phyloP scores from a whole-genome alignment of 140 eudicot genomes.

The Bidens hawaiensis region DNA sequence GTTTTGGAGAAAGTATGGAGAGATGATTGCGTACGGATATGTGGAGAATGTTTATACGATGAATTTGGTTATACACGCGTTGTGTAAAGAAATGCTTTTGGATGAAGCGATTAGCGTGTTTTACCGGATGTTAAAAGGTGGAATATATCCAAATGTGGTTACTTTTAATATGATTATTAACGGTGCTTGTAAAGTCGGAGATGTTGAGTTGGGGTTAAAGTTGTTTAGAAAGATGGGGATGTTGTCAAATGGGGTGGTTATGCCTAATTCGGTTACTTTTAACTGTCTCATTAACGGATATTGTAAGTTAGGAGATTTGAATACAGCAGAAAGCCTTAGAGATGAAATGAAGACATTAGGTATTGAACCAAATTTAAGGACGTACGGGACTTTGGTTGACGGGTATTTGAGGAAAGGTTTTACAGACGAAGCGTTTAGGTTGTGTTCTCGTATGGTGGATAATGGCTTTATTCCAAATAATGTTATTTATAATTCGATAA shows the following conservation, averaged over 20 bases:
- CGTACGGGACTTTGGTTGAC: conserved; percentile 51
- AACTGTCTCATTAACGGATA: conserved; percentile 57
- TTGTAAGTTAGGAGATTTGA: conserved; percentile 48
- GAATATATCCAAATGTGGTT: conserved; percentile 58
- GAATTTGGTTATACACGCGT: conserved; percentile 50
- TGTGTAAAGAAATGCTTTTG: conserved; percentile 46
- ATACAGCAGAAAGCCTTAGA: conserved; percentile 33
- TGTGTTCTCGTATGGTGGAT: conserved; percentile 55
- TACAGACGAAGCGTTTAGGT: conserved; percentile 43
- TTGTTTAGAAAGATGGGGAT: conserved; percentile 45
- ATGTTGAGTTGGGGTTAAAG: conserved; percentile 40
- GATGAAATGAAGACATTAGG: conserved; percentile 33
- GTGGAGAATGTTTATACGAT: conserved; percentile 55
- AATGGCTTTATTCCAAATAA: conserved; percentile 44
- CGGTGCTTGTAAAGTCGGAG: conserved; percentile 49
- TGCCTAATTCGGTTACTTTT: conserved; percentile 43
- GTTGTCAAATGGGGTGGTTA: conserved; percentile 40
- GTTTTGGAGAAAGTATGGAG: conserved; percentile 49
- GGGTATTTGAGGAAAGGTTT: conserved; percentile 47
- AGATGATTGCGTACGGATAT: conserved; percentile 52
- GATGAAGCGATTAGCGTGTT: conserved; percentile 46
- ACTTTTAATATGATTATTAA: conserved; percentile 54
- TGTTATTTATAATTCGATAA: conserved; percentile 52
- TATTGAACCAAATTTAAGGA: conserved; percentile 40
- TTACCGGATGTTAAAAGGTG: conserved; percentile 51